A percentile compares a stretch with the other conserved stretches of the same genome.
These are phyloP conservation scores for Mucor velutinosus DNA, from an alignment of 371 early-diverging fungal species.

Conservation along the genomic window DNA sequence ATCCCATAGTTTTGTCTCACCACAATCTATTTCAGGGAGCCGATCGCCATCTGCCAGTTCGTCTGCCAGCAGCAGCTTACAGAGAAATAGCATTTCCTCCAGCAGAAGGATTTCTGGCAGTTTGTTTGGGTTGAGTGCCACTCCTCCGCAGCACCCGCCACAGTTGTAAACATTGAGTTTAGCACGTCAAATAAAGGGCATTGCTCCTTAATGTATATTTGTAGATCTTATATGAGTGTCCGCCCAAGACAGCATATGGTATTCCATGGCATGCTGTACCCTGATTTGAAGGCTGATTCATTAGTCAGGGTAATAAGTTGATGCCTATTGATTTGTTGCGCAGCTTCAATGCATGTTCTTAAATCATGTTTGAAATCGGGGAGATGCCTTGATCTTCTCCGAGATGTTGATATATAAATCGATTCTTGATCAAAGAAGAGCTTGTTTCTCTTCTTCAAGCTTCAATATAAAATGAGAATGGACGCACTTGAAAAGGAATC, in stretches of 20 bases:
- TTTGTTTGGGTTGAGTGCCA: conserved; percentile 38
- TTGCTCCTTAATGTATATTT: background rate
- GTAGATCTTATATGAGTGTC: background rate
- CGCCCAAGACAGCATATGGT: too few relatives aligned
- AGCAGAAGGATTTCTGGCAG: conserved; percentile 38
- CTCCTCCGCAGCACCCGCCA: conserved; percentile 35
- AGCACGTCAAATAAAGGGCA: background rate
- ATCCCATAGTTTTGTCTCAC: conserved; percentile 14
- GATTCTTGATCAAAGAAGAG: background rate
- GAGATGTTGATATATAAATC: background rate
- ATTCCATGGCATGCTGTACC: too few relatives aligned
- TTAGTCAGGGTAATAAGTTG: too few relatives aligned
- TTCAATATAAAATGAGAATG: background rate
- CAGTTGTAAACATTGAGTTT: conserved; percentile 3
- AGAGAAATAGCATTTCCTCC: conserved; percentile 15
- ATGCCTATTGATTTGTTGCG: background rate
- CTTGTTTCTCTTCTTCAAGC: background rate
- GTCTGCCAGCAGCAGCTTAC: conserved; percentile 10
- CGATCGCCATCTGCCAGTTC: conserved; percentile 9
- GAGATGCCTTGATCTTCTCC: background rate
- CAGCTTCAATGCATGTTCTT: background rate
- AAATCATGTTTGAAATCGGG: background rate
- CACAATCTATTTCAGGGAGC: conserved; percentile 14
- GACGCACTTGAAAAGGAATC: conserved; percentile 20
- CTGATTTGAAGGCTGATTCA: too few relatives aligned